Evolutionary conservation across 306 rosid genomes (phyloP), one percentile per base, ranked within the genome.

Genomic region (Canavalia ensiformis): DNA sequence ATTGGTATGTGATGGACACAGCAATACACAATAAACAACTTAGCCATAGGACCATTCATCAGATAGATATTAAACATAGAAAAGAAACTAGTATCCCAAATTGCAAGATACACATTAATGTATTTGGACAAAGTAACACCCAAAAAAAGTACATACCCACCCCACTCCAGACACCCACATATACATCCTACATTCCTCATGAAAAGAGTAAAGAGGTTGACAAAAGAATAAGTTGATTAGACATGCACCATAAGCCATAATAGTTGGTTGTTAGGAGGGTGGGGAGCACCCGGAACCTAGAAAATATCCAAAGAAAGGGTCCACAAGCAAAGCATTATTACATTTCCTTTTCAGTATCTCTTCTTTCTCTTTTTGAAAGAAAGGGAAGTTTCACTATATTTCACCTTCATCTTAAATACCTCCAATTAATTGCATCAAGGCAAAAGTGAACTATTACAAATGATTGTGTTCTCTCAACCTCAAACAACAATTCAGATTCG

Each of bases 401-500:
- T 52, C 70, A 74, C 66, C 78, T 59, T 46, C 76, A 63, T 67
- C 52, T 68, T 62, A 33, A 79, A 70, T 35, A 34, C 52, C 1
- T 4, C 41, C 13, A 50, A 58, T 33, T 57, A 59, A 77, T 73
- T 75, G 73, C 79, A 75, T 64, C 73, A 51, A 7, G 34, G 52
- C 42, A 54, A 54, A 64, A 54, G 63, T 8, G 33, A 72, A 45
- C 66, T 18, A 45, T 6, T 13, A 34, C 68, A 76, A 42, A 59
- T 68, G 44, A 59, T 72, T 49, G 2, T 63, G 70, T 57, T 57
- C 81, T 59, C 47, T 80, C 75, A 83, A 66, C 75, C 56, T 42
- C 83, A 51, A 76, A 65, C 67, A 79, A 56, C 87, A 83, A 47
- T 30, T 79, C 84, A 74, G 18, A 82, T 76, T 42, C 85, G 37